phyloP scores from a whole-genome alignment of 169 alveolate species.

The Plasmodium falciparum region DNA sequence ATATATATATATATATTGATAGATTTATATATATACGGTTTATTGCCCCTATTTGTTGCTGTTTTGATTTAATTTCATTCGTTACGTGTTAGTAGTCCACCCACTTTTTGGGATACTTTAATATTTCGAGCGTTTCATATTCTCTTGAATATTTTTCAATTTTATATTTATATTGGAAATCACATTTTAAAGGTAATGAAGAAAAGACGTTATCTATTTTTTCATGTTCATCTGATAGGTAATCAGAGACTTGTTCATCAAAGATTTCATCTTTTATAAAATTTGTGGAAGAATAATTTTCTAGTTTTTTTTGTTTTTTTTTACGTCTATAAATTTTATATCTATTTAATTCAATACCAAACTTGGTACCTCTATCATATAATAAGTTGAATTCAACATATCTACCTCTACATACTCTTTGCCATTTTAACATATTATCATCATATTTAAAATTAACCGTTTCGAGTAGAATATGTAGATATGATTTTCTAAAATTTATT shows the following conservation, averaged over 20 bases:
- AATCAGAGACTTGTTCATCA: constrained; percentile 69
- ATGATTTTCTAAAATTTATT: constrained; percentile 73
- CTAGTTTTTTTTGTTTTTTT: constrained; percentile 19
- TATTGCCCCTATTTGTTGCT: no score
- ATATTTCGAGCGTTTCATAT: constrained; percentile 51
- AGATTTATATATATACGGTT: no score
- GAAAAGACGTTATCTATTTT: constrained; percentile 66
- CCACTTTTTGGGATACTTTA: constrained; percentile 72
- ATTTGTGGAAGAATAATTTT: constrained; percentile 26
- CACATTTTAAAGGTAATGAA: constrained; percentile 60
- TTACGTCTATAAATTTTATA: constrained; percentile 55
- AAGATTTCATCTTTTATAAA: constrained; percentile 69
- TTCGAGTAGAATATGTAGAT: constrained; percentile 84
- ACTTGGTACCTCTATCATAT: constrained; percentile 91
- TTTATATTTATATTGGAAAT: constrained; percentile 58
- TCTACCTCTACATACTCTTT: constrained; percentile 90
- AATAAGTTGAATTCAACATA: constrained; percentile 90
- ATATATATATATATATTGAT: no score
- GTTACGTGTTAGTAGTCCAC: constrained; percentile 14
- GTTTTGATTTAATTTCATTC: not conserved
- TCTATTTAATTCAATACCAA: constrained; percentile 84
- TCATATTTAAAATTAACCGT: constrained; percentile 83
- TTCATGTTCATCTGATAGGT: constrained; percentile 73
- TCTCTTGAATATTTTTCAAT: constrained; percentile 58
- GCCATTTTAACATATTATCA: constrained; percentile 88